phyloP scores from a whole-genome alignment of 208 protist species.

The Spongospora subterranea region DNA sequence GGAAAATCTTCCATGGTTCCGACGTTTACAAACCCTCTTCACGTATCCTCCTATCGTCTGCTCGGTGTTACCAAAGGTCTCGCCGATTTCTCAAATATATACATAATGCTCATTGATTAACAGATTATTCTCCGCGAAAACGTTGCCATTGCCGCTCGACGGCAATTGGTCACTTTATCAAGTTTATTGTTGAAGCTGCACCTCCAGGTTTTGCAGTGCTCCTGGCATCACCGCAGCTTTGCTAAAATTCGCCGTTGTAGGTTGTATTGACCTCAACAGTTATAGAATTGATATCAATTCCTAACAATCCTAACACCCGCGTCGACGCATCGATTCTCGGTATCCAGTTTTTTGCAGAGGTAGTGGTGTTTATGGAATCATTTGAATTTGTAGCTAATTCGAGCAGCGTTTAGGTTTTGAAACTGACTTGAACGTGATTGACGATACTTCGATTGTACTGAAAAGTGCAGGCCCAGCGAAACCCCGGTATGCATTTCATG shows the following conservation, averaged over 20 bases:
- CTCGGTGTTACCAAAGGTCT: slow-evolving; percentile 14
- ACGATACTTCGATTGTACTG: not conserved
- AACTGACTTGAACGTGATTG: not conserved
- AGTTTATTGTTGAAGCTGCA: not conserved
- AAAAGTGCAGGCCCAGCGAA: not conserved
- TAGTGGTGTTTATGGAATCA: not conserved
- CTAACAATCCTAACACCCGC: too few relatives aligned
- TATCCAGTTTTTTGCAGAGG: too few relatives aligned
- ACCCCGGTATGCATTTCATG: not conserved
- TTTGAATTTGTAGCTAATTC: not conserved
- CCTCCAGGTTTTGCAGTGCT: not conserved
- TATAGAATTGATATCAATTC: too few relatives aligned
- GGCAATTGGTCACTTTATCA: not conserved
- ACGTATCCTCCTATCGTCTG: slow-evolving; percentile 6
- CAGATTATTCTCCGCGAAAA: not conserved
- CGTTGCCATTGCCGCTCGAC: not conserved
- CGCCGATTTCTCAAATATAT: not conserved
- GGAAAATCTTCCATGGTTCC: not conserved
- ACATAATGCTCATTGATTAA: not conserved
- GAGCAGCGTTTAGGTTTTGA: not conserved
- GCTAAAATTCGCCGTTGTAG: too few relatives aligned
- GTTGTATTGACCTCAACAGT: too few relatives aligned
- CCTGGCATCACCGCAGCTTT: not conserved
- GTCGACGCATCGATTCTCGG: too few relatives aligned
- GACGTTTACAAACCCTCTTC: not conserved